These are phyloP conservation scores for Phylloporus rhodoxanthus DNA, from an alignment of 768 basidiomycete genomes.

Conservation along the genomic window DNA sequence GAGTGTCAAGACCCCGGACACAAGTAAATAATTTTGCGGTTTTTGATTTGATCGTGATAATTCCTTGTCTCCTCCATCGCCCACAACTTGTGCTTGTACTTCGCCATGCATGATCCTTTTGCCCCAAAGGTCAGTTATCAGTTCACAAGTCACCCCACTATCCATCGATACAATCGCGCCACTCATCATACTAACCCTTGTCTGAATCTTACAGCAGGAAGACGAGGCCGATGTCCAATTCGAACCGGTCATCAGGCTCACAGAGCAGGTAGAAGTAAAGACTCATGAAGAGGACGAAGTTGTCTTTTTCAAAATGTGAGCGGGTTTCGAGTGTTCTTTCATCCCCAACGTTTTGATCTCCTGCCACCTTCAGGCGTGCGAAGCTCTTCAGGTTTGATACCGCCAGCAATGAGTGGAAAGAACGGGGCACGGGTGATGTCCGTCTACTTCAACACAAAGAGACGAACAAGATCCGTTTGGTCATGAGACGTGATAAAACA, in stretches of 20 bases:
- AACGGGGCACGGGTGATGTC: slow-evolving; percentile 94
- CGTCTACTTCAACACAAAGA: slow-evolving; percentile 86
- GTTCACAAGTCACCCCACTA: neutral
- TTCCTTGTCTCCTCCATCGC: slow-evolving; percentile 15
- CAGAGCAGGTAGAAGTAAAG: slow-evolving; percentile 92
- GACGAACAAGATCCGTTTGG: slow-evolving; percentile 86
- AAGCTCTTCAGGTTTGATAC: slow-evolving; percentile 95
- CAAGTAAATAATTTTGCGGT: slow-evolving; percentile 7
- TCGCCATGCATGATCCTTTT: slow-evolving; percentile 55
- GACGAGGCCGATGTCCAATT: slow-evolving; percentile 89
- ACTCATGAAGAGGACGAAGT: slow-evolving; percentile 94
- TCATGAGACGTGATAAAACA: slow-evolving; percentile 99
- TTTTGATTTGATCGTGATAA: slow-evolving; percentile 22
- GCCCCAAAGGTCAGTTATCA: slow-evolving; percentile 58
- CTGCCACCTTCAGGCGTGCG: slow-evolving; percentile 66
- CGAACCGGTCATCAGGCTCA: slow-evolving; percentile 95
- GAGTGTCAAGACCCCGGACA: slow-evolving; percentile 22
- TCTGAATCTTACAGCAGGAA: slow-evolving; percentile 34
- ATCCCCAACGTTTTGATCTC: slow-evolving; percentile 6
- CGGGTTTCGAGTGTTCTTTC: slow-evolving; percentile 10
- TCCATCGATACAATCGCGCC: slow-evolving; percentile 26
- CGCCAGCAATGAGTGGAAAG: slow-evolving; percentile 87
- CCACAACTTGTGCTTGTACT: slow-evolving; percentile 5
- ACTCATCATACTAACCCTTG: slow-evolving; percentile 24
- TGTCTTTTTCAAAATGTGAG: slow-evolving; percentile 92